These are phyloP conservation scores for Cyberlindnera amylophila DNA, from an alignment of 805 yeast genomes.

Conservation along the genomic window DNA sequence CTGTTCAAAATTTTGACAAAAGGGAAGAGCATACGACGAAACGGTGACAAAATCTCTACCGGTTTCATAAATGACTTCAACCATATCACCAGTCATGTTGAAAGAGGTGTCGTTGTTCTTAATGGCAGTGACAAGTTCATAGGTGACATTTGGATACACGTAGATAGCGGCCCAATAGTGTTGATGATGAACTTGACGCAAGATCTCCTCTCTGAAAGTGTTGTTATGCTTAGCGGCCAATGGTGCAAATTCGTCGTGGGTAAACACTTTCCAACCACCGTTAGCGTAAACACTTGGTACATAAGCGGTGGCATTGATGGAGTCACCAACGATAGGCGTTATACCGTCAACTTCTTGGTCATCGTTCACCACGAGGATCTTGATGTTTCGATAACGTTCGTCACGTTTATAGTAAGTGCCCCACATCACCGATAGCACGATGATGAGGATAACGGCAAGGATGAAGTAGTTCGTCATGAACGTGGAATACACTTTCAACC, in stretches of 20 bases:
- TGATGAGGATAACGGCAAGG: slow-evolving; percentile 23
- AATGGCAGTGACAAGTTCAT: slow-evolving; percentile 25
- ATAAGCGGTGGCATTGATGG: slow-evolving; percentile 6
- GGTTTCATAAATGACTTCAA: slow-evolving; percentile 50
- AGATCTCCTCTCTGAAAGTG: slow-evolving; percentile 31
- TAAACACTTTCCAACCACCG: slow-evolving; percentile 30
- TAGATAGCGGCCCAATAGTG: slow-evolving; percentile 57
- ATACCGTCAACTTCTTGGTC: slow-evolving; percentile 16
- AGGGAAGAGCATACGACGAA: slow-evolving; percentile 40
- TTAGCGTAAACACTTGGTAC: slow-evolving; percentile 6
- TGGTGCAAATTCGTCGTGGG: slow-evolving; percentile 21
- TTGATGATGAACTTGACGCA: slow-evolving; percentile 47
- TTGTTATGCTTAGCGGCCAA: slow-evolving; percentile 18
- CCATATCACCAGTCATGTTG: slow-evolving; percentile 21
- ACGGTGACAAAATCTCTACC: slow-evolving; percentile 57
- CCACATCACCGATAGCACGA: slow-evolving; percentile 29
- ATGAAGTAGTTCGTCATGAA: slow-evolving; percentile 20
- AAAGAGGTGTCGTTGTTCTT: slow-evolving; percentile 14
- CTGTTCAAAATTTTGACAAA: slow-evolving; percentile 41
- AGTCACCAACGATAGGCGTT: slow-evolving; percentile 19
- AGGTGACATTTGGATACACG: slow-evolving; percentile 44
- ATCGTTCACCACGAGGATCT: slow-evolving; percentile 22
- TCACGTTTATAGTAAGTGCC: slow-evolving; percentile 23
- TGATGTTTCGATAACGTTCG: slow-evolving; percentile 15
- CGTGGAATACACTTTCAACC: slow-evolving; percentile 17